These are phyloP conservation scores for Colletotrichum lini DNA, from an alignment of 2,329 filamentous ascomycete species.

Conservation along the genomic window DNA sequence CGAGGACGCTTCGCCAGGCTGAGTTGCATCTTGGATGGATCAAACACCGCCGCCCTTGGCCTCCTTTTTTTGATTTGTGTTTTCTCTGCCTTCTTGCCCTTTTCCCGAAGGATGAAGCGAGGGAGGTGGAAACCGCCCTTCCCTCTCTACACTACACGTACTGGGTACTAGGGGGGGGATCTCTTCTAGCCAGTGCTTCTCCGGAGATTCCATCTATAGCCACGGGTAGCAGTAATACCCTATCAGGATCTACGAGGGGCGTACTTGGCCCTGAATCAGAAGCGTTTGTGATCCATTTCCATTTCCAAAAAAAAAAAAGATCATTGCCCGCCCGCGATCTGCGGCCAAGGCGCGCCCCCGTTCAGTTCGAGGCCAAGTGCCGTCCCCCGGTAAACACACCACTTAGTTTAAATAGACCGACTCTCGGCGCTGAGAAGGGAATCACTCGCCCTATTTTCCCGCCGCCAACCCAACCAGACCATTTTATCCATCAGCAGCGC, in stretches of 20 bases:
- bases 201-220: slow-evolving; percentile 3
- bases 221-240: not conserved
- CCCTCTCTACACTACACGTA: not conserved
- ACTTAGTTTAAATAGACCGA: slow-evolving; percentile 34
- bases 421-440: slow-evolving; percentile 27
- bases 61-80: not conserved
- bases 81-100: not conserved
- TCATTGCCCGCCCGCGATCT: slow-evolving; percentile 14
- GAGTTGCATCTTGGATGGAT: slow-evolving; percentile 12
- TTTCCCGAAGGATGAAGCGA: not conserved
- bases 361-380: slow-evolving; percentile 19
- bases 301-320: slow-evolving; percentile 6
- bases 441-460: slow-evolving; percentile 11
- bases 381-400: slow-evolving; percentile 26
- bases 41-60: slow-evolving; percentile 15
- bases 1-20: slow-evolving; percentile 9
- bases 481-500: slow-evolving; percentile 38
- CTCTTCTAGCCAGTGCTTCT: not conserved
- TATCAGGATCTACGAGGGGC: slow-evolving; percentile 25
- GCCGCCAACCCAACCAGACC: slow-evolving; percentile 26
- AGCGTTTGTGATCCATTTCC: slow-evolving; percentile 23
- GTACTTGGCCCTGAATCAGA: slow-evolving; percentile 36
- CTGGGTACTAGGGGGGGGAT: too few relatives aligned
- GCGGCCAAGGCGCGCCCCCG: slow-evolving; percentile 26
- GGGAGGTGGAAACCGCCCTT: not conserved